Evolutionary conservation across 2,329 filamentous ascomycete species (phyloP).

Genomic region (Xylariaceae sp.): DNA sequence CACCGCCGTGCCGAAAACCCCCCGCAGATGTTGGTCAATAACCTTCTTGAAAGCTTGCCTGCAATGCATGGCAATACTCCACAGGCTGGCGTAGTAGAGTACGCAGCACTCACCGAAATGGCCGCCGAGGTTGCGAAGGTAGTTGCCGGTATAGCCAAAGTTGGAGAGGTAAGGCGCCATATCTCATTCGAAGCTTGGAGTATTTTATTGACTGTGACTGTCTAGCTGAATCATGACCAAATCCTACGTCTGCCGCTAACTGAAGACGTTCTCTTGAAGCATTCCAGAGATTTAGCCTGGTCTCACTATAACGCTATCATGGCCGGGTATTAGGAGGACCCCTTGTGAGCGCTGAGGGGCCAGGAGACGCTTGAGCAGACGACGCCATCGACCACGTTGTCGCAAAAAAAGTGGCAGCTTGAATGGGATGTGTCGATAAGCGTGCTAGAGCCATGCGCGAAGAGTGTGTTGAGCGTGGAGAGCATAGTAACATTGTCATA

Average conservation of each 20-base stretch:
- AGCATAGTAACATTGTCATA: slow-evolving; percentile 2
- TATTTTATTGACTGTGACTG: slow-evolving; percentile 16
- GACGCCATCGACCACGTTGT: background rate
- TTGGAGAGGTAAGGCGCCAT: slow-evolving; percentile 27
- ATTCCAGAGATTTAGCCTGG: slow-evolving; percentile 32
- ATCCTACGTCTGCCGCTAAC: slow-evolving; percentile 32
- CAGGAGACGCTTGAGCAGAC: background rate
- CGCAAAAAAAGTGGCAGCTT: background rate
- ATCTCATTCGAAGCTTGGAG: background rate
- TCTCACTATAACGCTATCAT: slow-evolving; percentile 30
- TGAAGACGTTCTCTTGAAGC: slow-evolving; percentile 32
- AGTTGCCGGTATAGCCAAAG: slow-evolving; percentile 28
- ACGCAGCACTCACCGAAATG: slow-evolving; percentile 33
- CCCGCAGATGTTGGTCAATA: slow-evolving; percentile 46
- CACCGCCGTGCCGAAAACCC: slow-evolving; percentile 35
- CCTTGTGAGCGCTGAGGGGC: background rate
- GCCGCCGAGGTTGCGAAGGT: slow-evolving; percentile 32
- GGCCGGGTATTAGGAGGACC: slow-evolving; percentile 24
- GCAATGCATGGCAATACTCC: slow-evolving; percentile 44
- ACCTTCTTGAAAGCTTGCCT: slow-evolving; percentile 51
- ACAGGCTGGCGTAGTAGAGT: slow-evolving; percentile 30
- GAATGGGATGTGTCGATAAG: background rate
- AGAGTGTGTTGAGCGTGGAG: background rate
- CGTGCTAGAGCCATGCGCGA: background rate
- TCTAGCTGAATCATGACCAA: slow-evolving; percentile 30